Evolutionary conservation across 768 basidiomycete species (phyloP).

Genomic region (Lyophyllum shimeji): DNA sequence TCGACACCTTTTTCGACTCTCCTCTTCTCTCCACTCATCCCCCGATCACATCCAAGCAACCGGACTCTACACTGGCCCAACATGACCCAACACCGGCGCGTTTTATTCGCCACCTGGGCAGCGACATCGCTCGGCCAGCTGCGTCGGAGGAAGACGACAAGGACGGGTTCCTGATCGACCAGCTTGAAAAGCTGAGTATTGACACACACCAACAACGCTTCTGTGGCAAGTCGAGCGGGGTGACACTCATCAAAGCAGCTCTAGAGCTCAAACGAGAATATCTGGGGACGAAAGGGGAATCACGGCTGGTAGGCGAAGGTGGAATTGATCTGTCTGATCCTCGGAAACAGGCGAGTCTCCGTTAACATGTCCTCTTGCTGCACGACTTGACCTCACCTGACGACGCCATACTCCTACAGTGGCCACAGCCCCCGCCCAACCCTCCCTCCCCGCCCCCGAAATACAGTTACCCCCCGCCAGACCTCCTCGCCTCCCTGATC

Average conservation of each 20-base stretch:
- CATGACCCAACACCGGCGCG: slow-evolving; percentile 3
- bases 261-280: slow-evolving; percentile 57
- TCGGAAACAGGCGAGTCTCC: neutral
- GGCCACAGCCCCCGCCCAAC: slow-evolving; percentile 11
- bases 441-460: slow-evolving; percentile 6
- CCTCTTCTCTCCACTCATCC: neutral
- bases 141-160: slow-evolving; percentile 32
- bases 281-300: slow-evolving; percentile 23
- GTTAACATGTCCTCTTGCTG: neutral
- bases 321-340: neutral
- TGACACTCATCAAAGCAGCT: slow-evolving; percentile 50
- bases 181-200: slow-evolving; percentile 32
- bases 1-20: slow-evolving; percentile 3
- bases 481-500: slow-evolving; percentile 52
- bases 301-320: neutral
- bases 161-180: slow-evolving; percentile 33
- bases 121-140: neutral
- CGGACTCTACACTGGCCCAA: neutral
- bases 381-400: neutral
- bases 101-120: slow-evolving; percentile 12
- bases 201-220: slow-evolving; percentile 40
- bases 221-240: slow-evolving; percentile 55
- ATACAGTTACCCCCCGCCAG: slow-evolving; percentile 49
- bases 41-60: neutral
- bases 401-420: slow-evolving; percentile 28